phyloP scores from a whole-genome alignment of 805 yeast genomes.

The Candida chilensis region DNA sequence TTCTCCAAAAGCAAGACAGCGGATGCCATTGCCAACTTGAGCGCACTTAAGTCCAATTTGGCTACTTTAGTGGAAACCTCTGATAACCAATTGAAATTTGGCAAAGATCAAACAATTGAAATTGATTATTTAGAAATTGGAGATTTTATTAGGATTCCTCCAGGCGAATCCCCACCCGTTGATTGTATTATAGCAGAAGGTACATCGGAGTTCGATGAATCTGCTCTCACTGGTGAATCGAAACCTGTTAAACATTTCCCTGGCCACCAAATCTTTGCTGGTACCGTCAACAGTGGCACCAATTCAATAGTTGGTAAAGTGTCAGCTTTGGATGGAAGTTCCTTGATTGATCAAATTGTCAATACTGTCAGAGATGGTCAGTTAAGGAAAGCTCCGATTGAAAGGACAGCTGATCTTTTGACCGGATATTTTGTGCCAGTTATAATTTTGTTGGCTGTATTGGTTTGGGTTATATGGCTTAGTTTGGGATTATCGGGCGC shows the following conservation, averaged over 20 bases:
- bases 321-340: constrained; percentile 50
- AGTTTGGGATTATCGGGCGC: constrained; percentile 42
- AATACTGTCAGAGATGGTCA: constrained; percentile 68
- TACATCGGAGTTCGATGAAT: constrained; percentile 43
- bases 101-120: constrained; percentile 21
- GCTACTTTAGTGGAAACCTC: constrained; percentile 33
- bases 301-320: constrained; percentile 45
- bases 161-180: constrained; percentile 54
- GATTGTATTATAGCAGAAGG: constrained; percentile 46
- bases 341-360: constrained; percentile 63
- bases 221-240: constrained; percentile 56
- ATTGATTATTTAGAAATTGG: constrained; percentile 40
- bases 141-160: constrained; percentile 35
- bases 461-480: constrained; percentile 67
- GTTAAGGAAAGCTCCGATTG: constrained; percentile 63
- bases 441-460: constrained; percentile 48
- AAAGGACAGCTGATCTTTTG: constrained; percentile 55
- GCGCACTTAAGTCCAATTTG: constrained; percentile 37
- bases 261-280: constrained; percentile 68
- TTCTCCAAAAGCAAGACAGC: constrained; percentile 62
- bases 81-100: constrained; percentile 5
- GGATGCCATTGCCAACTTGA: constrained; percentile 47
- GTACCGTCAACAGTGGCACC: constrained; percentile 59
- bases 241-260: constrained; percentile 43
- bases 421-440: constrained; percentile 71